Base-by-base conservation (phyloP, 352 stramenopile species). In the Pythium myriotylum region DNA sequence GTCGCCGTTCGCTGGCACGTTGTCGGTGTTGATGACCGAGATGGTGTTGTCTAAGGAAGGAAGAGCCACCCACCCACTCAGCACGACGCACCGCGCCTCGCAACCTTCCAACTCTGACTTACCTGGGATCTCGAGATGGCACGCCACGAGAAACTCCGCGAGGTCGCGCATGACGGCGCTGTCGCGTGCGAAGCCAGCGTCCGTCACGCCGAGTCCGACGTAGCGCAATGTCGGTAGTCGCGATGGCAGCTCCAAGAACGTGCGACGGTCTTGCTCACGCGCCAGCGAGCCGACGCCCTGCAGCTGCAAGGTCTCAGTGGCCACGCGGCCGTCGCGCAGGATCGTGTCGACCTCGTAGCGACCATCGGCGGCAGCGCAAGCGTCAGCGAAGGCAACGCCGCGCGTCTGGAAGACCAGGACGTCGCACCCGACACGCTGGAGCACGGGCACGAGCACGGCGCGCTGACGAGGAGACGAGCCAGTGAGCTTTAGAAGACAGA, bases 11-110 rank as follows among this genome's bases (percentile, higher is more conserved):
- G 65, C 65, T 4, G 78, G 81, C 27, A 93, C 62, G 52, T 95
- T 95, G 63, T 95, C 84, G 37, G 82, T 95, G 67, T 90, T 91
- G 59, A 93, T 73, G 9, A 95, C 45, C 13, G 78, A 91, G 4
- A 95, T 20, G 8, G 48, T 43, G 17, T 82, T 81, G 27, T 77
- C 54, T 47, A 74, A 1, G 10, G 1, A 39, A 23, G n/a, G n/a
- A n/a, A n/a, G n/a, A n/a, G n/a, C n/a, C n/a, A n/a, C n/a, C n/a
- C n/a, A n/a, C n/a, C n/a, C n/a, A n/a, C n/a, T n/a, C n/a, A n/a
- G n/a, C n/a, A n/a, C n/a, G n/a, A n/a, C n/a, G n/a, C n/a, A n/a
- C n/a, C n/a, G n/a, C n/a, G n/a, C n/a, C n/a, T n/a, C n/a, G n/a
- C n/a, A n/a, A n/a, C n/a, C n/a, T n/a, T n/a, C n/a, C n/a, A n/a